Evolutionary conservation across 2,329 filamentous ascomycete species (phyloP), one percentile per base, ranked within the genome.

Genomic region (Cercospora sp.): DNA sequence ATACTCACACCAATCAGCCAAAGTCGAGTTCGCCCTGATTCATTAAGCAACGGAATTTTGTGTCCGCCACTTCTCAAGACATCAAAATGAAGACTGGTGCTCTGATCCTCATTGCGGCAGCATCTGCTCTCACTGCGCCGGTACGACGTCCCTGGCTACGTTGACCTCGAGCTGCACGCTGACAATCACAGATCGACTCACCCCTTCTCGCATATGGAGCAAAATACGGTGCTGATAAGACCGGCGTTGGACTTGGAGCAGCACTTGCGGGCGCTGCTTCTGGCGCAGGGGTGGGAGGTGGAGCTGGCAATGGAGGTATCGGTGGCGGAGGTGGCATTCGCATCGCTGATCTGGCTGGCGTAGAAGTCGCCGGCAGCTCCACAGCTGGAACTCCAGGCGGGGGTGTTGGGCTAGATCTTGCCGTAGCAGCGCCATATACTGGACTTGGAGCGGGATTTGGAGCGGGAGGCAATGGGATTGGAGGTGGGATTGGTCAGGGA

Each of bases 301-400:
- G 66, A 30, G 60, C 66, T 28, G 66, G 66, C 49, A 67, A 67
- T 53, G 66, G 66, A 16, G 66, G 66, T 4, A 59, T 61, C 5
- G 66, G 66, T 12, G 66, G 66, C 21, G 66, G 66, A 26, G 53
- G 18, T 16, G 66, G 66, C 8, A 0, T 55, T 21, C 37, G 66
- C 24, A 21, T 67, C 8, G 45, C 66, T 9, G 24, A 60, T 5
- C 18, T 67, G 6, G 60, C 34, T 18, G 66, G 34, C 2, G 24
- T 67, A 12, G 61, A 40, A 10, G 21, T 32, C 12, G 61, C 61
- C 3, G 45, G 51, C 0, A 64, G 57, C 12, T 67, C 66, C 3
- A 67, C 66, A 40, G 66, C 51, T 49, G 55, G 40, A 5, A 26
- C 53, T 18, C 28, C 61, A 4, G 65, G 67, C 21, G 65, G 65